phyloP scores from a whole-genome alignment of 2,329 filamentous ascomycete species.

The Diaporthe citriasiana region DNA sequence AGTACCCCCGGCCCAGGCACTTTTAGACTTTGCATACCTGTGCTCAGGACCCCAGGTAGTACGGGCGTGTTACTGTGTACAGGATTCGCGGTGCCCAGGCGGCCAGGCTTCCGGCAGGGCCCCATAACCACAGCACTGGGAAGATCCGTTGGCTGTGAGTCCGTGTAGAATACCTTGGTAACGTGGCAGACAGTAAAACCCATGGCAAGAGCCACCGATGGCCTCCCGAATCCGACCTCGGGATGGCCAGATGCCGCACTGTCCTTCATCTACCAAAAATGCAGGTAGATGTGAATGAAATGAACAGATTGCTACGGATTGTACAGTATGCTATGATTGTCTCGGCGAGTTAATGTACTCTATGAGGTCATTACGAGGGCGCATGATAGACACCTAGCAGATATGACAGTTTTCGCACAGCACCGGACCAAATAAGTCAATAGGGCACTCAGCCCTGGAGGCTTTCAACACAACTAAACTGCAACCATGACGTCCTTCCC shows the following conservation, averaged over 20 bases:
- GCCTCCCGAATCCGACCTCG: neutral
- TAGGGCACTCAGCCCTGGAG: no score
- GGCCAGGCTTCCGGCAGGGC: neutral
- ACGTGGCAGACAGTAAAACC: neutral
- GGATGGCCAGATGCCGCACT: neutral
- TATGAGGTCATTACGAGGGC: neutral
- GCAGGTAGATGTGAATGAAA: neutral
- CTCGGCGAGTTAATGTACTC: neutral
- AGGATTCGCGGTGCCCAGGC: neutral
- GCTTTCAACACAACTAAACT: neutral
- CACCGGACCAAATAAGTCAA: no score
- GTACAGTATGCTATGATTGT: no score
- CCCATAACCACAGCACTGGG: no score
- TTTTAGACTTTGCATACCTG: neutral
- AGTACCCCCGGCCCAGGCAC: neutral
- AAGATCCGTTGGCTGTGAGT: no score
- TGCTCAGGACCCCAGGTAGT: neutral
- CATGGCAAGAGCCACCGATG: no score
- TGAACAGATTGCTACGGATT: neutral
- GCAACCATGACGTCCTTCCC: neutral
- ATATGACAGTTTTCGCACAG: no score
- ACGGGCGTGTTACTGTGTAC: no score
- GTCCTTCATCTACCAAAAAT: neutral
- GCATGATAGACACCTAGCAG: neutral
- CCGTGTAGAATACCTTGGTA: no score